Base-by-base conservation (phyloP, 148 eudicot species). In the Amaranthus hypochondriacus region DNA sequence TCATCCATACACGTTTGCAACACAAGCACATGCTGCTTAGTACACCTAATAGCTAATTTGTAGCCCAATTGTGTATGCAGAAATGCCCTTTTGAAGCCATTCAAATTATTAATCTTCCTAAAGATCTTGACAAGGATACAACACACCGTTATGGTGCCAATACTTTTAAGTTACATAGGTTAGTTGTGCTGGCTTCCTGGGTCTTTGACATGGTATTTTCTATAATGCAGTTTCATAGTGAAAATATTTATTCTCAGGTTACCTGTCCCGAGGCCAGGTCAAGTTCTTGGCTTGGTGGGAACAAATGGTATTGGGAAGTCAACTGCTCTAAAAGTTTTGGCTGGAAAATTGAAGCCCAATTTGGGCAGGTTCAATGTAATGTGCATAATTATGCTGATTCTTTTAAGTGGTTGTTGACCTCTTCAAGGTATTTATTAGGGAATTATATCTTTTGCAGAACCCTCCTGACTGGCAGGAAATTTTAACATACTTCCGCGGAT, bases 71-170 rank as follows among this genome's bases (percentile, higher is more conserved):
- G 74, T 73, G 65, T 44, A 56, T 88, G 75, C 82, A 96, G 97
- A 96, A 92, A 92, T 96, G 99, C 67, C 99, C 97, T 63, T 96
- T 96, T 83, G 97, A 96, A 76, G 99, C 99, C 28, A 96, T 96
- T 77, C 92, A 90, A 80, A 92, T 96, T 50, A 96, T 96, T 81
- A 96, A 96, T 82, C 79, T 96, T 44, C 99, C 99, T 5, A 96
- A 89, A 78, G 99, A 92, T 82, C 75, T 96, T 84, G 92, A 89
- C 46, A 92, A 96, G 83, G 97, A 96, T 77, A 96, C 99, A 63
- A 96, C 99, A 62, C 99, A 96, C 79, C 97, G 97, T 73, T 96
- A 96, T 87, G 99, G 99, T 55, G 85, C 92, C 51, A 96, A 96
- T 76, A 92, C 99, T 39, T 96, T 92, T 82, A 96, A 96, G 68